Conservation (phyloP, 202 grass and related monocot genomes). For the Digitaria exilis region DNA sequence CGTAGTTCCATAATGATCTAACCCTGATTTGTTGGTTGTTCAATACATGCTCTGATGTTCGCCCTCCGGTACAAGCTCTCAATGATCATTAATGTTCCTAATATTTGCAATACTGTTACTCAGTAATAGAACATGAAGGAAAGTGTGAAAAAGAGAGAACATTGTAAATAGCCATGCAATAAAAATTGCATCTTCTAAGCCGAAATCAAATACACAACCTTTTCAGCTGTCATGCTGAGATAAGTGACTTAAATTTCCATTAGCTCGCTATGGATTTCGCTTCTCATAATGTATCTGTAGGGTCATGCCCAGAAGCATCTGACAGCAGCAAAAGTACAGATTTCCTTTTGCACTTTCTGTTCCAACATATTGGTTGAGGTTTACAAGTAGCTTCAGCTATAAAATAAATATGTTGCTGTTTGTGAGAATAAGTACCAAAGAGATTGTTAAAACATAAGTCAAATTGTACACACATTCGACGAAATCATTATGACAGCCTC, state of each 20-base stretch:
- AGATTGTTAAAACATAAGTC: conserved; percentile 1
- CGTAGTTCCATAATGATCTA: conserved; percentile 36
- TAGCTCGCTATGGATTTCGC: conserved; percentile 7
- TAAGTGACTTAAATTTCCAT: conserved; percentile 39
- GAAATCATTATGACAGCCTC: neutral
- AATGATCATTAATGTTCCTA: conserved; percentile 22
- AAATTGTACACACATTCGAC: neutral
- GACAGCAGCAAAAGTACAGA: conserved; percentile 58
- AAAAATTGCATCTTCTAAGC: conserved; percentile 3
- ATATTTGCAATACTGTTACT: conserved; percentile 34
- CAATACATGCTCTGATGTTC: conserved; percentile 43
- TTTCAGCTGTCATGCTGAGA: conserved; percentile 36
- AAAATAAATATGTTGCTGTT: conserved; percentile 13
- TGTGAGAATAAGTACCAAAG: conserved; percentile 27
- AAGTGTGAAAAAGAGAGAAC: neutral
- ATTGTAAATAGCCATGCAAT: neutral
- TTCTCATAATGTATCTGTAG: conserved; percentile 34
- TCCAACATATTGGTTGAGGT: conserved; percentile 38
- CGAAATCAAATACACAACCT: conserved; percentile 18
- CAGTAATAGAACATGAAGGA: conserved; percentile 25
- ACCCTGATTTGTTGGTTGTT: conserved; percentile 32
- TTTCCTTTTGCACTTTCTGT: conserved; percentile 46
- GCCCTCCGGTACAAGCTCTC: conserved; percentile 3
- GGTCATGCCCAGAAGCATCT: conserved; percentile 32
- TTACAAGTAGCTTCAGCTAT: conserved; percentile 32